Evolutionary conservation across 352 stramenopile genomes (phyloP).

Genomic region (Blastocystis sp.): DNA sequence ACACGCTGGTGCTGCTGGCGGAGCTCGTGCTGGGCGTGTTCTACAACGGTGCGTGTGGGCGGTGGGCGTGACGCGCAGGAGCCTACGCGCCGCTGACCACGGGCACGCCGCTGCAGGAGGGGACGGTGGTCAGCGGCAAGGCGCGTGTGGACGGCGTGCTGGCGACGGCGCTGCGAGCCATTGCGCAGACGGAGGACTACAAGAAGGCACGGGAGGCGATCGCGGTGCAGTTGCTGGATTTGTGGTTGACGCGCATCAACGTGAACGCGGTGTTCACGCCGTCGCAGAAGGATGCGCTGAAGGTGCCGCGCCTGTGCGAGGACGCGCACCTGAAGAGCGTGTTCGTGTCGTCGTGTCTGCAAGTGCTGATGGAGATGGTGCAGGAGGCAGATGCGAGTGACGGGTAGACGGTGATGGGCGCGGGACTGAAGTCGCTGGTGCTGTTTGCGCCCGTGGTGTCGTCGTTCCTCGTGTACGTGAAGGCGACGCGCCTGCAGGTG

Average conservation of each 20-base stretch:
- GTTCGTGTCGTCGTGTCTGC: background rate
- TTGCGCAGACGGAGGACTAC: background rate
- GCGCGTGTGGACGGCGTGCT: background rate
- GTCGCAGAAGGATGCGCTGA: background rate
- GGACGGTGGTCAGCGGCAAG: background rate
- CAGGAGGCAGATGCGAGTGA: too few relatives aligned
- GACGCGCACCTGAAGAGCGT: background rate
- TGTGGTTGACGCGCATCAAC: slow-evolving; percentile 15
- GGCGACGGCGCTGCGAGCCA: background rate
- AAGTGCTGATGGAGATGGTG: background rate
- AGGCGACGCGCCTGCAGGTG: background rate
- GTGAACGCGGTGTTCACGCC: background rate
- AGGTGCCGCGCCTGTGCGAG: background rate
- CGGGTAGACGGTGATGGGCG: background rate
- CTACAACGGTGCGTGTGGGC: background rate
- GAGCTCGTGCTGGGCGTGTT: background rate
- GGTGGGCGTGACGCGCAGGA: too few relatives aligned
- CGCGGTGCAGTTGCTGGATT: background rate
- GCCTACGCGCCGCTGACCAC: background rate
- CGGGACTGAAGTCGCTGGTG: background rate
- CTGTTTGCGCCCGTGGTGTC: background rate
- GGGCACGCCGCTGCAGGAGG: background rate
- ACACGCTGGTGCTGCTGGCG: background rate
- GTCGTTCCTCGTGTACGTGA: background rate
- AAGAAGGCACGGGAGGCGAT: background rate